A percentile compares a stretch with the other conserved stretches of the same genome.
Evolutionary conservation across 164 flowering plant species (phyloP).

Genomic region (Umbilicus rupestris): DNA sequence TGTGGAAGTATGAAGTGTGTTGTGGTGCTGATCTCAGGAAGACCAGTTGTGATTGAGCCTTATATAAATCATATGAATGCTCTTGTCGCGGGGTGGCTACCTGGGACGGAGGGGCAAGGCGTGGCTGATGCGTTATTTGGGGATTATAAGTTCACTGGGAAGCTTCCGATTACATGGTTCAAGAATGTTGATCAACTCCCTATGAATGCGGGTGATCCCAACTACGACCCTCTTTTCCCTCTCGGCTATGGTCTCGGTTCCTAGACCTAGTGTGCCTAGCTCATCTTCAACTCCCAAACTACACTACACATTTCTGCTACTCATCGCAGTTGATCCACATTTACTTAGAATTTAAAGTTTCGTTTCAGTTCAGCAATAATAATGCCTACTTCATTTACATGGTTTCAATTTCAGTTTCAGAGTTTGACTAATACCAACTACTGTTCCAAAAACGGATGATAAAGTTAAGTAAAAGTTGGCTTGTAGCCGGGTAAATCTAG

Average conservation of each 20-base stretch:
- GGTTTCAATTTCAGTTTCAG: too few relatives aligned
- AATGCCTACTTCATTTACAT: too few relatives aligned
- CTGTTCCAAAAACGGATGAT: too few relatives aligned
- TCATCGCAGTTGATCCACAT: too few relatives aligned
- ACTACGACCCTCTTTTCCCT: conserved; percentile 12
- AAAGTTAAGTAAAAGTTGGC: too few relatives aligned
- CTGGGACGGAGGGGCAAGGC: conserved; percentile 9
- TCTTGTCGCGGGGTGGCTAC: conserved; percentile 10
- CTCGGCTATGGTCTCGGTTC: conserved; percentile 6
- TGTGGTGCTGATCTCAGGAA: conserved; percentile 6
- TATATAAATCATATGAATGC: conserved; percentile 4
- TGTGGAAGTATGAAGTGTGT: conserved; percentile 8
- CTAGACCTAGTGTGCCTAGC: too few relatives aligned
- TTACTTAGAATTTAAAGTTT: too few relatives aligned
- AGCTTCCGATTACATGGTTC: conserved; percentile 9
- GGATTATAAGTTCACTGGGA: conserved; percentile 8
- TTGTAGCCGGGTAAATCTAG: too few relatives aligned
- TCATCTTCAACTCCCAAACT: too few relatives aligned
- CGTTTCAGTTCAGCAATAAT: too few relatives aligned
- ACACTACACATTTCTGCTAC: too few relatives aligned
- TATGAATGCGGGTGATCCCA: conserved; percentile 7
- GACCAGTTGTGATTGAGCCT: conserved; percentile 9
- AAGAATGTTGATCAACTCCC: conserved; percentile 12
- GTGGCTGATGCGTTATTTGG: conserved; percentile 6
- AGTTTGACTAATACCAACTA: too few relatives aligned